phyloP scores from a whole-genome alignment of 2,329 filamentous ascomycete genomes.

The Rhynchosporium agropyri region DNA sequence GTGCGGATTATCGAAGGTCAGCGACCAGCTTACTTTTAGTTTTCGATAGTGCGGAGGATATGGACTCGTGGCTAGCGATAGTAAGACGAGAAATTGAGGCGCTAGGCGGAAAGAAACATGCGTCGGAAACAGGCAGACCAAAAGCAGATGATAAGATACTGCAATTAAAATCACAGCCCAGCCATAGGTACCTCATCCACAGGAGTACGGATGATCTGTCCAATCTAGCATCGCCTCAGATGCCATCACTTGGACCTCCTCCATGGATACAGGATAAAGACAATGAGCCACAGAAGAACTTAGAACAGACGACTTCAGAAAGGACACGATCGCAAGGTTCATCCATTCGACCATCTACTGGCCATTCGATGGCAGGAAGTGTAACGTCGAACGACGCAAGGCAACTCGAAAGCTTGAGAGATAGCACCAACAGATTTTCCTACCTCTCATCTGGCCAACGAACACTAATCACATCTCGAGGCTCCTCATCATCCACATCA shows the following conservation, averaged over 20 bases:
- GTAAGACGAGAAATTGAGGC: conserved; percentile 71
- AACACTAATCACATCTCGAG: conserved; percentile 60
- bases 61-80: conserved; percentile 74
- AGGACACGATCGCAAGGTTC: conserved; percentile 20
- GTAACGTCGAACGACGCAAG: conserved; percentile 60
- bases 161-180: conserved; percentile 37
- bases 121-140: conserved; percentile 61
- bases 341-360: conserved; percentile 38
- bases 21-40: conserved; percentile 71
- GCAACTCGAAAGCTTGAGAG: conserved; percentile 59
- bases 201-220: conserved; percentile 33
- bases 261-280: conserved; percentile 31
- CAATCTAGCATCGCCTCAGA: conserved; percentile 30
- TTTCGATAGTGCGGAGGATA: conserved; percentile 70
- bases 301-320: conserved; percentile 26
- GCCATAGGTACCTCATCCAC: conserved; percentile 36
- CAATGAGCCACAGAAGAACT: conserved; percentile 23
- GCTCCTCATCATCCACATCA: conserved; percentile 60
- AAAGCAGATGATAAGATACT: conserved; percentile 47
- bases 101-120: conserved; percentile 66
- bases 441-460: conserved; percentile 63
- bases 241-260: conserved; percentile 26
- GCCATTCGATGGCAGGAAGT: conserved; percentile 60
- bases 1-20: conserved; percentile 54
- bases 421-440: conserved; percentile 60